Conservation (phyloP, 139 green algal genomes). For the Monoraphidium neglectum region DNA sequence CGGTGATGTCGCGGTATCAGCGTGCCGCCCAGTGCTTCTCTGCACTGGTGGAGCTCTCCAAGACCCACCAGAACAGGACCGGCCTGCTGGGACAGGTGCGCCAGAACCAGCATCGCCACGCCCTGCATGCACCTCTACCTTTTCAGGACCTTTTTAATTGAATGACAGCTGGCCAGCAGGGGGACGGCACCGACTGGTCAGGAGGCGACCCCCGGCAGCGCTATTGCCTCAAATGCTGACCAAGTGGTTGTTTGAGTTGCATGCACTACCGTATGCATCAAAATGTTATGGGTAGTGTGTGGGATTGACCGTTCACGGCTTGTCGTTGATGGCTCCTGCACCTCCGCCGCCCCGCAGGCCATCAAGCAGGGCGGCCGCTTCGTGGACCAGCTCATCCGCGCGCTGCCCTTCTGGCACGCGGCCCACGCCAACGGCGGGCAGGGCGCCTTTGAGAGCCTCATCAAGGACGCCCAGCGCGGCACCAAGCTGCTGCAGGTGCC, state of each 20-base stretch:
- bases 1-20: neutral
- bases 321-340: too few species aligned
- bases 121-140: neutral
- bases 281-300: too few species aligned
- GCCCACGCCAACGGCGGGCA: neutral
- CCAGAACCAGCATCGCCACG: neutral
- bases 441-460: neutral
- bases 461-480: constrained; percentile 10
- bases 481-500: constrained; percentile 43
- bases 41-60: constrained; percentile 24
- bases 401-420: constrained; percentile 16
- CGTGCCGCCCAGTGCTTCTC: constrained; percentile 3
- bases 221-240: too few species aligned
- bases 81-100: neutral
- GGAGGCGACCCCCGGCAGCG: too few species aligned
- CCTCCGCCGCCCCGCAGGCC: neutral
- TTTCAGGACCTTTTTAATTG: too few species aligned
- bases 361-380: constrained; percentile 5
- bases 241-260: too few species aligned
- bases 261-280: too few species aligned
- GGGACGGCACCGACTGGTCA: too few species aligned
- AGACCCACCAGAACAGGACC: constrained; percentile 10
- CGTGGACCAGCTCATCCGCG: constrained; percentile 12
- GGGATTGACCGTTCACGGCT: too few species aligned
- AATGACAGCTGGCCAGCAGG: too few species aligned